phyloP scores from a whole-genome alignment of 106 monocot genomes.

The Phalaenopsis aphrodite region DNA sequence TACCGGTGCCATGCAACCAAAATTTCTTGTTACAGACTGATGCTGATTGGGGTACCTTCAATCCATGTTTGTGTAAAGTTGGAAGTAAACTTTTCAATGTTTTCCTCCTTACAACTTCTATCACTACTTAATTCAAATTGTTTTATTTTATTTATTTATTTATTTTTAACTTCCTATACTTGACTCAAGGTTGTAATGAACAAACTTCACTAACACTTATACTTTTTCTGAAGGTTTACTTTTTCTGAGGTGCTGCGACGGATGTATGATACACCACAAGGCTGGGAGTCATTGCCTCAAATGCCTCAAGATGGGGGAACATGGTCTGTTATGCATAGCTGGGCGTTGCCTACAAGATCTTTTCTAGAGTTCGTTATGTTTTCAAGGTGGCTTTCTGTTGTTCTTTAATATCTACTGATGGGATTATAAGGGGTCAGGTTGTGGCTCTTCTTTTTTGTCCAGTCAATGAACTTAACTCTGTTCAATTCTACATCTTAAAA shows the following conservation, averaged over 20 bases:
- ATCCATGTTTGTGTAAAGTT: no score
- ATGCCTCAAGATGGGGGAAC: constrained; percentile 69
- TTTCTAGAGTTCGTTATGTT: constrained; percentile 98
- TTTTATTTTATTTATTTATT: not conserved
- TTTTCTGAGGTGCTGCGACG: constrained; percentile 53
- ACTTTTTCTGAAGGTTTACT: constrained; percentile 41
- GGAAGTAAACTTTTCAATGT: no score
- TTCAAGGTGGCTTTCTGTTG: constrained; percentile 46
- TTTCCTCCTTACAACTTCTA: not conserved
- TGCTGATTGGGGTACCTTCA: no score
- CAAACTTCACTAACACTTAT: not conserved
- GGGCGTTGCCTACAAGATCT: constrained; percentile 87
- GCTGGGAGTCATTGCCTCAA: constrained; percentile 57
- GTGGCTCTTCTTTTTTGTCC: no score
- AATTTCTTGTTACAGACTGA: no score
- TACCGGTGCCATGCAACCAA: no score
- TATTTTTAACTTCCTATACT: not conserved
- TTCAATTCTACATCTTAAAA: no score
- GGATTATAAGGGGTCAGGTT: no score
- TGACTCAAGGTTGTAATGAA: not conserved
- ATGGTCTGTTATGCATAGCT: constrained; percentile 94
- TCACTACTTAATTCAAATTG: not conserved
- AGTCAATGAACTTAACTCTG: no score
- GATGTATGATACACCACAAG: constrained; percentile 58
- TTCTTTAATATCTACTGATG: not conserved